Conservation (phyloP, 305 asterid species). For the Fraxinus baroniana region DNA sequence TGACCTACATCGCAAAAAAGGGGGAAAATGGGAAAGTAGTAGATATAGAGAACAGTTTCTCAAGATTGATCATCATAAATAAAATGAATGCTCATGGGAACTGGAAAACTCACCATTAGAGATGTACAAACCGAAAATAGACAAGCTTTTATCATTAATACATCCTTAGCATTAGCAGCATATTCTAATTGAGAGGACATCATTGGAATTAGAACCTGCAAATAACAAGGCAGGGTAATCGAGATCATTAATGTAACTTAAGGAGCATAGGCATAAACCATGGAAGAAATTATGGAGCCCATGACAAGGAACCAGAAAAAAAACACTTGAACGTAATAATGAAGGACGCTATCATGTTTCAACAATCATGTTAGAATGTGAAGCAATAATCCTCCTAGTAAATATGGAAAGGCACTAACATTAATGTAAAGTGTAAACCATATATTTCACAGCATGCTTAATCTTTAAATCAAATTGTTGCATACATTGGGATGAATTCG, state of each 20-base stretch:
- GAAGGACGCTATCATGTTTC: background rate
- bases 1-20: constrained; percentile 44
- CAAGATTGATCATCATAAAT: constrained; percentile 18
- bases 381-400: background rate
- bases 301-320: background rate
- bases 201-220: constrained; percentile 80
- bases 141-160: constrained; percentile 66
- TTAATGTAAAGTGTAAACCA: background rate
- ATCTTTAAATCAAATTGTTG: constrained; percentile 15
- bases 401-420: background rate
- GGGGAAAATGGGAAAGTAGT: background rate
- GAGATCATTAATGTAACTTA: constrained; percentile 8
- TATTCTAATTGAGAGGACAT: constrained; percentile 57
- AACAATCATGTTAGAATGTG: background rate
- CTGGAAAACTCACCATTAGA: constrained; percentile 56
- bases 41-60: constrained; percentile 6
- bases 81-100: constrained; percentile 16
- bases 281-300: background rate
- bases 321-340: background rate
- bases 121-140: constrained; percentile 78
- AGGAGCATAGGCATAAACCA: background rate
- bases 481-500: constrained; percentile 79
- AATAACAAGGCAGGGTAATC: constrained; percentile 20
- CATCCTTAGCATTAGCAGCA: constrained; percentile 54
- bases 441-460: constrained; percentile 12